Evolutionary conservation across 805 yeast species (phyloP).

Genomic region (Peterozyma xylosa): DNA sequence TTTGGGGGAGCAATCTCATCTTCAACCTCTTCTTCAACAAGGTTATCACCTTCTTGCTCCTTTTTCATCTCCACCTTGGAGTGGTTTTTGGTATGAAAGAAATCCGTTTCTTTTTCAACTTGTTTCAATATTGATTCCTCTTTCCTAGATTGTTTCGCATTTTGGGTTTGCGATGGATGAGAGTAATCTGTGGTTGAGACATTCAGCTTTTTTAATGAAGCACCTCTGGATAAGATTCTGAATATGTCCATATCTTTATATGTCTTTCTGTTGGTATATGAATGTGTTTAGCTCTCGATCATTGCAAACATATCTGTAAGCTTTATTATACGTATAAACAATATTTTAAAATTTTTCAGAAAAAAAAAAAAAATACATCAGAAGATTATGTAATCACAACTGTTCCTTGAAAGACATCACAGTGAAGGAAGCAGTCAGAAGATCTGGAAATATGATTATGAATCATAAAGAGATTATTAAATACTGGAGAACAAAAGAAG

Average conservation of each 20-base stretch:
- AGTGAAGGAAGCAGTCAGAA: too few relatives aligned
- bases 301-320: background rate
- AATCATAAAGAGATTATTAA: too few relatives aligned
- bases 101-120: slow-evolving; percentile 72
- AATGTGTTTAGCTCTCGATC: background rate
- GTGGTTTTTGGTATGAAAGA: slow-evolving; percentile 58
- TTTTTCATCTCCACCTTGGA: slow-evolving; percentile 12
- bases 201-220: slow-evolving; percentile 58
- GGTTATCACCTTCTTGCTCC: slow-evolving; percentile 21
- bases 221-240: slow-evolving; percentile 79
- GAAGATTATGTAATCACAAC: too few relatives aligned
- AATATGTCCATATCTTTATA: slow-evolving; percentile 71
- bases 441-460: too few relatives aligned
- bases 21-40: slow-evolving; percentile 19
- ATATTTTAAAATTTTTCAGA: slow-evolving; percentile 9
- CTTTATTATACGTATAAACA: slow-evolving; percentile 3
- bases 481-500: slow-evolving; percentile 7
- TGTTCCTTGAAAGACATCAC: too few relatives aligned
- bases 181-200: slow-evolving; percentile 34
- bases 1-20: slow-evolving; percentile 28
- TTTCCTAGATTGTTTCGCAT: slow-evolving; percentile 20
- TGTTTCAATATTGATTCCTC: slow-evolving; percentile 35
- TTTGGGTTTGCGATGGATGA: slow-evolving; percentile 17
- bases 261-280: background rate
- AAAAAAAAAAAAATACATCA: slow-evolving; percentile 3